Base-by-base conservation (phyloP, 164 flowering plant genomes). In the Liquidambar formosana region DNA sequence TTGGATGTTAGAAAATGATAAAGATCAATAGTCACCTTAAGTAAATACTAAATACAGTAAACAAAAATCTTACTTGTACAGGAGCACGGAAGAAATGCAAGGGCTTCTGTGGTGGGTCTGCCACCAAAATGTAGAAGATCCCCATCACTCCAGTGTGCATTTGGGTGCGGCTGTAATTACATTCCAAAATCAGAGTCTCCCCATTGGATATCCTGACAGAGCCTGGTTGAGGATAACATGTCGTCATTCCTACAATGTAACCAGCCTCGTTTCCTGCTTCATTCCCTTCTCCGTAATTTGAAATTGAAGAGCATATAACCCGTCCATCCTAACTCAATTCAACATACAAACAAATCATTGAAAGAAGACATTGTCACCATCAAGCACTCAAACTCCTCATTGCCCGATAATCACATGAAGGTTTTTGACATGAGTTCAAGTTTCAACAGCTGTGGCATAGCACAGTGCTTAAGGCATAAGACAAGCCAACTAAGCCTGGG, bases 111-210 rank as follows among this genome's bases (percentile, higher is more conserved):
- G 61, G 11, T 28, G 73, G 63, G 46, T 91, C 88, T 11, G 94
- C 91, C 26, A 94, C 84, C 76, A 92, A 71, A 65, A 94, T 63
- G 75, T 94, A 89, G 79, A 94, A 90, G 27, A 92, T 84, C 9
- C 90, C 89, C 97, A 94, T 92, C 13, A 94, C 97, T 64, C 98
- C 96, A 0, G 92, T 88, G 71, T 90, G 94, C 38, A 28, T 64
- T 56, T 64, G 71, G 61, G 70, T 52, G 66, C 84, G 78, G 68
- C 77, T 85, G 74, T 92, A 94, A 46, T 81, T 86, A 12, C 96
- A 92, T 68, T 82, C 91, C 33, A 94, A 56, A 56, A 77, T 66
- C 63, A 94, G 68, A 14, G 75, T 73, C 79, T 94, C 96, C 22
- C 92, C 89, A 52, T 83, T 73, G 19, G 71, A 47, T 44, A 90